Base-by-base conservation (phyloP, 1,284 basidiomycete genomes). In the Athelia psychrophila region DNA sequence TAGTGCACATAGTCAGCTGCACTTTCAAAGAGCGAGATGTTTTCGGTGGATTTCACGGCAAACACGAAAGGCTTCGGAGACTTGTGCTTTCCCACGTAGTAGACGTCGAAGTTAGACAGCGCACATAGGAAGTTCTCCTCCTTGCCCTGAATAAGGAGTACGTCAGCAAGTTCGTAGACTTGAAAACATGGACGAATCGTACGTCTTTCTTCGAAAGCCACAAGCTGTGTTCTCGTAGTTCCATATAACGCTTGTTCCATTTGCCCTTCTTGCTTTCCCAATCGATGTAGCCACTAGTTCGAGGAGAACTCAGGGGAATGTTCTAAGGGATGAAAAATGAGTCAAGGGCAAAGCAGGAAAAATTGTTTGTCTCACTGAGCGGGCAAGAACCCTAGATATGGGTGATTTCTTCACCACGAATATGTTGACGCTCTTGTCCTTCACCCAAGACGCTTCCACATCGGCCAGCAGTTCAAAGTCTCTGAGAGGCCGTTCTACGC, bases 241-340 rank as follows among this genome's bases (percentile, higher is more conserved):
- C 84, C 61, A 96, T 75, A 82, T 86, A 95, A 24, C 92, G 81
- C 69, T 95, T 96, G 54, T 76, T 85, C 94, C 94, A 97, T 69
- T 95, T 95, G 36, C 93, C 93, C 54, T 86, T 83, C 71, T 93
- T 95, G 50, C 76, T 77, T 72, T 95, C 91, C 77, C 86, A 88
- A 66, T 95, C 89, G 16, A 95, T 81, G 65, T 85, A 93, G 4
- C 86, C 85, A 42, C 83, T 78, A 62, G 80, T 75, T 20, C 74
- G 79, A 4, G 92, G 92, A 3, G 89, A 84, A 57, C 78, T 83
- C 1, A 79, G 71, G 5, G 91, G 91, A 40, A 93, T 78, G 44
- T 79, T 79, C 86, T 90, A 58, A 30, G 51, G n/a, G n/a, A 16
- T 6, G 38, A 18, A 18, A 16, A n/a, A 22, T 42, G 38, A n/a